A percentile compares a stretch with the other conserved stretches of the same genome.
Evolutionary conservation across 768 basidiomycete species (phyloP).

Genomic region (Russula brevipes): DNA sequence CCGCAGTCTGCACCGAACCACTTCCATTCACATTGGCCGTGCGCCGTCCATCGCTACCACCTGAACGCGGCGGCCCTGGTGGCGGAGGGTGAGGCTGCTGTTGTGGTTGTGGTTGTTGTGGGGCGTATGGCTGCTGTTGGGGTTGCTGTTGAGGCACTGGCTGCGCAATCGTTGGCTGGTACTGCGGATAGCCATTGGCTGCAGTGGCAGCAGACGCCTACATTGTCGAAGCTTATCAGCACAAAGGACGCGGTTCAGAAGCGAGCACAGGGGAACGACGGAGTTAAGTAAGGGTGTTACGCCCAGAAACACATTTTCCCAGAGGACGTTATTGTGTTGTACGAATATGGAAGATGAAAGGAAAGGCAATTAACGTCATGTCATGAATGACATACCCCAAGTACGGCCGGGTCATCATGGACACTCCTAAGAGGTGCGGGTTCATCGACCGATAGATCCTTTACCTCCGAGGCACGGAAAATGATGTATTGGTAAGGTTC

Average conservation of each 20-base stretch:
- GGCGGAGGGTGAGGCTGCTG: slow-evolving; percentile 5
- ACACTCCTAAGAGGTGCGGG: slow-evolving; percentile 52
- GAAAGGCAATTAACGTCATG: slow-evolving; percentile 18
- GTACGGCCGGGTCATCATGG: slow-evolving; percentile 79
- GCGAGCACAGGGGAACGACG: slow-evolving; percentile 52
- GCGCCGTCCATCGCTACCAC: slow-evolving; percentile 30
- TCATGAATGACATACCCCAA: slow-evolving; percentile 51
- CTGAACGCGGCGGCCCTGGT: slow-evolving; percentile 17
- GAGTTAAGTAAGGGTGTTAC: slow-evolving; percentile 47
- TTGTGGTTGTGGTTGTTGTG: slow-evolving; percentile 24
- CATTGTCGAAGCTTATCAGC: slow-evolving; percentile 13
- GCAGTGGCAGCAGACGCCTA: slow-evolving; percentile 49
- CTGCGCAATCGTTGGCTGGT: slow-evolving; percentile 26
- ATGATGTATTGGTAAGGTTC: slow-evolving; percentile 88
- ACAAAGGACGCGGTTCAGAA: slow-evolving; percentile 5
- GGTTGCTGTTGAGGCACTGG: slow-evolving; percentile 25
- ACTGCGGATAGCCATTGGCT: slow-evolving; percentile 26
- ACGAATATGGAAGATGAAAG: slow-evolving; percentile 28
- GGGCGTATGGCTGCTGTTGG: slow-evolving; percentile 27
- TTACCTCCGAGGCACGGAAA: slow-evolving; percentile 86
- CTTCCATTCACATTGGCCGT: slow-evolving; percentile 31
- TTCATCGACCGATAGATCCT: slow-evolving; percentile 83
- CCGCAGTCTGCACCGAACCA: slow-evolving; percentile 63
- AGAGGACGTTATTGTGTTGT: slow-evolving; percentile 45
- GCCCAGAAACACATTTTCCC: slow-evolving; percentile 41